These are phyloP conservation scores for Isatis tinctoria DNA, from an alignment of 345 rosid genomes.

Conservation along the genomic window DNA sequence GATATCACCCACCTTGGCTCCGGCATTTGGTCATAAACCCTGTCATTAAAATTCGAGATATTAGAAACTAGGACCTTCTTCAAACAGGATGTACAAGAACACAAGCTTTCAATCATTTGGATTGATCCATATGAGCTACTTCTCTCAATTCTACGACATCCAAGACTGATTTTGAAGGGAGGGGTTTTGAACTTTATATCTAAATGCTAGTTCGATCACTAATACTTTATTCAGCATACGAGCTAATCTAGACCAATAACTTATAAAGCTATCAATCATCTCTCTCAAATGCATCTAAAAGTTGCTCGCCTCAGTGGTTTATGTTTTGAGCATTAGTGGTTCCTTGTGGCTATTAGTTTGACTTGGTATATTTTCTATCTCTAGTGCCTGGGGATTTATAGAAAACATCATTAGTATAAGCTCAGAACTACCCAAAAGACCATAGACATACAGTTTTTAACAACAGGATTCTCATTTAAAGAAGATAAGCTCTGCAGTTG, in stretches of 20 bases:
- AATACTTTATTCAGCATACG: not conserved
- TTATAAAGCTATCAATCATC: not conserved
- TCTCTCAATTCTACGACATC: not conserved
- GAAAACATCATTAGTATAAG: not conserved
- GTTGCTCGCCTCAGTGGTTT: not conserved
- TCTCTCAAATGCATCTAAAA: not conserved
- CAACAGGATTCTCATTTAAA: not conserved
- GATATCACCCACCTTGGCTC: slow-evolving; percentile 99
- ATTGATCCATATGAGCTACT: not conserved
- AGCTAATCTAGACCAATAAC: not conserved
- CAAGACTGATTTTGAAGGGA: not conserved
- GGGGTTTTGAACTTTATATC: not conserved
- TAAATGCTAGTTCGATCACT: not conserved
- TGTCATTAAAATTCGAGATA: slow-evolving; percentile 30
- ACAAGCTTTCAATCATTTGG: not conserved
- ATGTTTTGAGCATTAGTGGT: not conserved
- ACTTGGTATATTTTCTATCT: not conserved
- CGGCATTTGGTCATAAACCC: slow-evolving; percentile 99
- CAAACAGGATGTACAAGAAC: not conserved
- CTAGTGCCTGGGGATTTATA: not conserved
- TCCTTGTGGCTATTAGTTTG: not conserved
- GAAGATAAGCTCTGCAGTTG: not conserved
- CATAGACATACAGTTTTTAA: not conserved
- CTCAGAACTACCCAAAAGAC: not conserved
- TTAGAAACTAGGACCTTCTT: not conserved